Evolutionary conservation across 208 protist genomes (phyloP).

Genomic region (Wallacemonas sp.): DNA sequence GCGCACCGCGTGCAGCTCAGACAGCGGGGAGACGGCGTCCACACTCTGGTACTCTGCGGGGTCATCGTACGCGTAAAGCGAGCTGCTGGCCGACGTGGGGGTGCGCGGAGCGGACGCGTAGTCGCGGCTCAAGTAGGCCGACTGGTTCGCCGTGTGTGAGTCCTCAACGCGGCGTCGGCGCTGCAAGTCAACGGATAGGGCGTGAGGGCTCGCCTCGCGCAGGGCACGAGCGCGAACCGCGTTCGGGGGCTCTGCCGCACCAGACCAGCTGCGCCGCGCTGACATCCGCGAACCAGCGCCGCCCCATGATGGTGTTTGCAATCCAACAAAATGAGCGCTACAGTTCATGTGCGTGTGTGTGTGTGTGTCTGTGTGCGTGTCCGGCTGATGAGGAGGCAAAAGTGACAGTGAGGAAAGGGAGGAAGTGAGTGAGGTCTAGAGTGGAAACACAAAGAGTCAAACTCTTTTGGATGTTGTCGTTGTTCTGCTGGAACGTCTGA

Average conservation of each 20-base stretch:
- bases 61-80: neutral
- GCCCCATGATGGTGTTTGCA: too few relatives aligned
- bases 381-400: neutral
- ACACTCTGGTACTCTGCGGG: neutral
- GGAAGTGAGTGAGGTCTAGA: neutral
- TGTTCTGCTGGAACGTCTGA: too few relatives aligned
- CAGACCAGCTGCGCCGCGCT: neutral
- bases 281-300: too few relatives aligned
- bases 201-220: neutral
- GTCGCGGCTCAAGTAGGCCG: too few relatives aligned
- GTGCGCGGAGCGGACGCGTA: too few relatives aligned
- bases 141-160: too few relatives aligned
- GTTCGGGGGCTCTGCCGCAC: too few relatives aligned
- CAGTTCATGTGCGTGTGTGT: neutral
- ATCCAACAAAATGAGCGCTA: too few relatives aligned
- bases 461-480: too few relatives aligned
- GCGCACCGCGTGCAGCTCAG: constrained; percentile 12
- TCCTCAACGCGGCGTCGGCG: constrained; percentile 6
- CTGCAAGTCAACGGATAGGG: neutral
- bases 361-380: neutral
- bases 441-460: neutral
- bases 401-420: neutral
- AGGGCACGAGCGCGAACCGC: too few relatives aligned
- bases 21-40: neutral
- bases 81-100: too few relatives aligned